phyloP scores from a whole-genome alignment of 352 stramenopile genomes.

The Phytopythium montanum region DNA sequence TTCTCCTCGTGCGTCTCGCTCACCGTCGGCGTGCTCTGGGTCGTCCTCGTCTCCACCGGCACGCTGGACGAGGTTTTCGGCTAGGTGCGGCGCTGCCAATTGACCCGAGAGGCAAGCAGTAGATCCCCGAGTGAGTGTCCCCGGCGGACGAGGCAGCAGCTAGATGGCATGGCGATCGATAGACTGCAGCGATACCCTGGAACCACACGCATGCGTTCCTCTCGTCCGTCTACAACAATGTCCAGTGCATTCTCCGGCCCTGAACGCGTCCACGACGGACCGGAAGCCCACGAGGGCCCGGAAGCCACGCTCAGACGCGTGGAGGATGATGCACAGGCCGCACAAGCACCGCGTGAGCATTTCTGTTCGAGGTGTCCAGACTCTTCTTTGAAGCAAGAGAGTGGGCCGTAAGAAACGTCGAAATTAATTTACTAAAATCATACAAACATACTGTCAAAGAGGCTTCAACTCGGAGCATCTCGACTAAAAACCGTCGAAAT shows the following conservation, averaged over 20 bases:
- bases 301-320: neutral
- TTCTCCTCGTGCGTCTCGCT: conserved; percentile 72
- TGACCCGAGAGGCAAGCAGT: neutral
- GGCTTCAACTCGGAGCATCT: neutral
- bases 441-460: too few species aligned
- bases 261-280: neutral
- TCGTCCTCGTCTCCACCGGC: conserved; percentile 58
- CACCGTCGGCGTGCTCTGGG: conserved; percentile 61
- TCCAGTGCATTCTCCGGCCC: neutral
- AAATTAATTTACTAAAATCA: neutral
- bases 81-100: conserved; percentile 8
- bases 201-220: neutral
- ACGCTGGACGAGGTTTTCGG: conserved; percentile 72
- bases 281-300: neutral
- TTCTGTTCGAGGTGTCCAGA: neutral
- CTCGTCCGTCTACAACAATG: neutral
- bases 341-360: neutral
- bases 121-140: neutral
- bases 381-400: neutral
- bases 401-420: neutral
- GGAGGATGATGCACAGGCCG: neutral
- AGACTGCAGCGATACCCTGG: neutral
- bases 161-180: neutral
- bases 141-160: neutral
- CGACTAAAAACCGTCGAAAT: neutral